phyloP scores from a whole-genome alignment of 2,329 filamentous ascomycete species.

The Talaromyces pinophilus region DNA sequence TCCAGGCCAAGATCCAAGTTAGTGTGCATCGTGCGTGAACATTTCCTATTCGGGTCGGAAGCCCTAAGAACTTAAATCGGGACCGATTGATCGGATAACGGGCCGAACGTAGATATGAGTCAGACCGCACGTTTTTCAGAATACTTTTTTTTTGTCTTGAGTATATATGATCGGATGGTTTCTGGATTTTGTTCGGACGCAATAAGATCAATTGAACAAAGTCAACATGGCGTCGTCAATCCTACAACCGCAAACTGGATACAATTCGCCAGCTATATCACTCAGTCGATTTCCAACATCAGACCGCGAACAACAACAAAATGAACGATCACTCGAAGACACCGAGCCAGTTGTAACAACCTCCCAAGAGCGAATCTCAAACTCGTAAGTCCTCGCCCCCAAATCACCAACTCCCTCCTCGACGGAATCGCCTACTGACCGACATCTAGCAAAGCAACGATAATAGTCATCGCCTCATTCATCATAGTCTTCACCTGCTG shows the following conservation, averaged over 20 bases:
- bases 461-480: slow-evolving; percentile 25
- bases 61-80: neutral
- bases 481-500: slow-evolving; percentile 38
- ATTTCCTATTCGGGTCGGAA: neutral
- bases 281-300: neutral
- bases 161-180: neutral
- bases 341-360: neutral
- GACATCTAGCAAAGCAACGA: neutral
- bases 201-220: neutral
- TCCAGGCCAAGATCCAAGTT: neutral
- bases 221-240: slow-evolving; percentile 1
- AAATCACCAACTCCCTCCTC: neutral
- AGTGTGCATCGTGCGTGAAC: neutral
- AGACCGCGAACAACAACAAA: neutral
- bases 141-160: neutral
- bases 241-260: neutral
- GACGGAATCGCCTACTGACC: neutral
- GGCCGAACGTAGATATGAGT: neutral
- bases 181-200: neutral
- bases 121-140: neutral
- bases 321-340: neutral
- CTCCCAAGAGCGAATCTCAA: neutral
- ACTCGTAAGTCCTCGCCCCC: neutral
- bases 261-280: neutral
- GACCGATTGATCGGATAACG: neutral